Evolutionary conservation across 1,284 basidiomycete genomes (phyloP), one percentile per base, ranked within the genome.

Genomic region (Austroboletus rostrupii): DNA sequence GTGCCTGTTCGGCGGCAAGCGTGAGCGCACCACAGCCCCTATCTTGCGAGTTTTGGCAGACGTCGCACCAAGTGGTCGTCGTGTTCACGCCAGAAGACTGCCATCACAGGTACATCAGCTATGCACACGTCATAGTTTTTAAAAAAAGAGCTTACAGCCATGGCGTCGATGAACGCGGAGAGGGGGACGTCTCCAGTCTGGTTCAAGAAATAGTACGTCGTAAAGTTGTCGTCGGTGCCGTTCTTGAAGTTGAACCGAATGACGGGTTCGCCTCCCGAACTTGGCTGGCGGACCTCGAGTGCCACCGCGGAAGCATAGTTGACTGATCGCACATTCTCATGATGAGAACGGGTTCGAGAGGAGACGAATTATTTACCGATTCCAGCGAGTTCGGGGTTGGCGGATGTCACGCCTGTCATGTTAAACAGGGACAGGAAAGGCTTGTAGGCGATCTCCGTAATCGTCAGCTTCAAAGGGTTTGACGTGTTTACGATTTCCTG

Each of bases 381-480:
- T n/a, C 78, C 82, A 33, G 77, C 71, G 13, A 88, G 70, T 56
- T 79, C 62, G 3, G 82, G 79, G 55, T 80, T 74, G 43, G 70
- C 64, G 37, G 77, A 62, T 20, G 74, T 70, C 37, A 75, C 74
- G 20, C 80, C 77, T 0, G 85, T 88, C 77, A 92, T 83, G 66
- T 87, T 85, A 74, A 91, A 88, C 48, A 92, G 70, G 16, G 87
- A 87, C 50, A 92, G 70, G 73, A 92, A 87, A 2, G 90, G 89
- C 67, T 92, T 91, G 74, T 92, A 92, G 9, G 87, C 81, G 35
- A 84, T 78, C 10, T 84, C 76, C 42, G 79, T 68, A 53, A 88
- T 79, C 41, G 77, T 72, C 55, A 92, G 66, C 66, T 87, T 85
- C 54, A 87, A 68, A 1, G 83, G 78, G 60, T 84, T 77, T 11